Evolutionary conservation across 2,329 filamentous ascomycete genomes (phyloP), one percentile per base, ranked within the genome.

Genomic region (Aspergillus ruber): DNA sequence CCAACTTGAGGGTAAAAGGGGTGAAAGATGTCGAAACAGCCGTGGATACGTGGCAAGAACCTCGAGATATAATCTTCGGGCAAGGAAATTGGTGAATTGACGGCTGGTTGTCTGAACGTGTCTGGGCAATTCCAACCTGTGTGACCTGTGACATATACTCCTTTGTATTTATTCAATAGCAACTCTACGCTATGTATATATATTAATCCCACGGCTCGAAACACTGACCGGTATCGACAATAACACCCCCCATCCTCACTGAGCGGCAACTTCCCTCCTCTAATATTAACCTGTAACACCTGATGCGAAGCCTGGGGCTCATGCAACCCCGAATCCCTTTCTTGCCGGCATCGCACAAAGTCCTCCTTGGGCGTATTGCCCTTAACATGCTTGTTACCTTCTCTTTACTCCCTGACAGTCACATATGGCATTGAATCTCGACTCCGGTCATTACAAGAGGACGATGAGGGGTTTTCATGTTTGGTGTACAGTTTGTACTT

Each of bases 271-370:
- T 57, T 49, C 1, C 77, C 77, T 1, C 63, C 78, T 1, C 78
- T 64, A 20, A 80, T 74, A 49, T 80, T 80, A 9, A 79, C 55
- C 57, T 80, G 78, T 43, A 81, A 52, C 0, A 75, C 71, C 48
- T 74, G 74, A 54, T 79, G 74, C 4, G 80, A 55, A 47, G 80
- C 56, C 25, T 67, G 66, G 1, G 78, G 77, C 23, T 68, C 73
- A 0, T 62, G 64, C 33, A 80, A 54, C 1, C 45, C 55, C 1
- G 55, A 56, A 52, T 81, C 78, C 0, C 77, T 67, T 43, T 72
- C 69, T 6, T 51, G 58, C 1, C 78, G 65, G 60, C 70, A 55
- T 3, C 61, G 48, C 1, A 78, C 67, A 49, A 77, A 80, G 13
- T 76, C 71, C 0, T 72, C 61, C 50, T 74, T 66, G 0, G 50